phyloP scores from a whole-genome alignment of 352 stramenopile genomes.

The Achlya hypogyna region DNA sequence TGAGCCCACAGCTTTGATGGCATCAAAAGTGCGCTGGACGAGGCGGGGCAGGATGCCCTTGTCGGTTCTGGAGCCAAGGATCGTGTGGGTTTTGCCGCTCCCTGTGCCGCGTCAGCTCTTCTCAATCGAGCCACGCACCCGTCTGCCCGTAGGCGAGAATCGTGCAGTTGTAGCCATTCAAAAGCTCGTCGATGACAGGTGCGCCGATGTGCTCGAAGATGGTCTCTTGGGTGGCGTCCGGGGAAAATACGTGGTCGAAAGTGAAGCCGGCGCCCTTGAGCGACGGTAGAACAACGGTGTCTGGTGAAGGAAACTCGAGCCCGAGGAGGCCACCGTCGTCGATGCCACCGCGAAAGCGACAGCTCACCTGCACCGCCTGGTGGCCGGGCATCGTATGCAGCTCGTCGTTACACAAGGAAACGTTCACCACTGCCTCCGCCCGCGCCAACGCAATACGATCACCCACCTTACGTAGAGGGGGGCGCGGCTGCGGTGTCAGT shows the following conservation, averaged over 20 bases:
- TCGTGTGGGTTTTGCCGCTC: constrained; percentile 62
- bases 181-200: constrained; percentile 41
- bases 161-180: constrained; percentile 60
- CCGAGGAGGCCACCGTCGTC: background rate
- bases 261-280: constrained; percentile 19
- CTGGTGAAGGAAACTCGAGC: constrained; percentile 6
- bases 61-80: constrained; percentile 26
- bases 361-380: constrained; percentile 51
- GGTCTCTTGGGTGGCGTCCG: constrained; percentile 28
- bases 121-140: background rate
- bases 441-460: too few relatives aligned
- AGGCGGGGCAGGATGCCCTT: constrained; percentile 5
- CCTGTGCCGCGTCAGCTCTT: constrained; percentile 8
- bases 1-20: background rate
- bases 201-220: constrained; percentile 38
- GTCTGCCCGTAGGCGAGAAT: constrained; percentile 67
- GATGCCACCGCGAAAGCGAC: constrained; percentile 31
- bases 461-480: too few relatives aligned
- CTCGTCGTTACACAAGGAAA: background rate
- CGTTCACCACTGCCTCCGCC: background rate
- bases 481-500: too few relatives aligned
- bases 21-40: constrained; percentile 9
- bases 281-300: constrained; percentile 15
- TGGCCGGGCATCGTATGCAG: background rate
- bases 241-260: constrained; percentile 46